A percentile compares a stretch with the other conserved stretches of the same genome.
Conservation (phyloP, 495 filamentous ascomycete genomes). For the Penicillium roqueforti region DNA sequence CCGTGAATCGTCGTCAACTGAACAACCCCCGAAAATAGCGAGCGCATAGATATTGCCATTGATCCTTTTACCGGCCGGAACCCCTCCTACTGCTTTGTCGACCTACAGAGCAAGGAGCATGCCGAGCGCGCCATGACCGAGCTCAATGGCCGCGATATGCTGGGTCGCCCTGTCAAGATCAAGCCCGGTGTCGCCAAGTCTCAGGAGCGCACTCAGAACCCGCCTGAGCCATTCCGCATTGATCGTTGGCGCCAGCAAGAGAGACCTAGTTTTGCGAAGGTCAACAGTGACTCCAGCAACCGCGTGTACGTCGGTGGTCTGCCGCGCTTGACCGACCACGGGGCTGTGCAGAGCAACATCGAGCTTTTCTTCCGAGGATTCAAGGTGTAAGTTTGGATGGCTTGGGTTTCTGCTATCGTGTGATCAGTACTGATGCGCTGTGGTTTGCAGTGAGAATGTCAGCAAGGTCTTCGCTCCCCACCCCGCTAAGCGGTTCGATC, state of each 20-base stretch:
- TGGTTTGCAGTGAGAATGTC: slow-evolving; percentile 43
- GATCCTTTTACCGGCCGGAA: slow-evolving; percentile 65
- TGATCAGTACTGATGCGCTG: slow-evolving; percentile 6
- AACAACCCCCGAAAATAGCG: slow-evolving; percentile 36
- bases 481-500: slow-evolving; percentile 44
- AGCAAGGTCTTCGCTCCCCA: slow-evolving; percentile 62
- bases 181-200: slow-evolving; percentile 54
- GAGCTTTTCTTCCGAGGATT: slow-evolving; percentile 56
- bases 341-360: slow-evolving; percentile 49
- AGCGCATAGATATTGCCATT: slow-evolving; percentile 62
- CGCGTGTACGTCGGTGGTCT: slow-evolving; percentile 63
- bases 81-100: slow-evolving; percentile 69
- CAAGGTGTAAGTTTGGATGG: slow-evolving; percentile 38
- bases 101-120: slow-evolving; percentile 52
- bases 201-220: slow-evolving; percentile 16
- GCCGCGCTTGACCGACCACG: slow-evolving; percentile 54
- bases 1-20: slow-evolving; percentile 19
- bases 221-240: slow-evolving; percentile 25
- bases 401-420: not conserved
- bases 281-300: slow-evolving; percentile 42
- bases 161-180: slow-evolving; percentile 56
- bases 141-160: slow-evolving; percentile 49
- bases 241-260: slow-evolving; percentile 39
- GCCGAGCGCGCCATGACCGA: slow-evolving; percentile 54
- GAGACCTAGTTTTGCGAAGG: slow-evolving; percentile 15